Base-by-base conservation (phyloP, 768 basidiomycete genomes). In the Xerocomus brunneocitrinus region DNA sequence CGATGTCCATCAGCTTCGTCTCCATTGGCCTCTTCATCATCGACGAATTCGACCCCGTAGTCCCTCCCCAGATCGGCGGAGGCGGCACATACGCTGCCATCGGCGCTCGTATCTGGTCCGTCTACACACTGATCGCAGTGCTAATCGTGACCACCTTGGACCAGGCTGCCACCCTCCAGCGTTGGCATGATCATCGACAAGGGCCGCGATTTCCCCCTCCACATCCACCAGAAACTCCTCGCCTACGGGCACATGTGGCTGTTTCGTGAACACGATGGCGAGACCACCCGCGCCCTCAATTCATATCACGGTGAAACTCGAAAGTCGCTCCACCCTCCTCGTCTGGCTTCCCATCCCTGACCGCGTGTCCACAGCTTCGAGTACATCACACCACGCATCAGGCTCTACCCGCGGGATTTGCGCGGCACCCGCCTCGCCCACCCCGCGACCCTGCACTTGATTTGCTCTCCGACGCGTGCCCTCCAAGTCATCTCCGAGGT, bases 21-120 rank as follows among this genome's bases (percentile, higher is more conserved):
- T 82, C 85, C n/a, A 74, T 93, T 27, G 93, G 92, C 7, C 83
- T 93, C 81, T 95, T 95, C 73, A 94, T 97, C 62, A 79, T 95
- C 61, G n/a, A 19, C 19, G 19, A 19, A 19, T 19, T 19, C 19
- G 19, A 19, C 19, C 19, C 19, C 35, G 6, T 30, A 9, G 36
- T 22, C 8, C 32, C 32, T 5, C 39, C 41, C 4, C 54, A 93
- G 84, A 92, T 95, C 58, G 93, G 93, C 25, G 93, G 93, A 0
- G 94, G 90, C 1, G 93, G 93, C 3, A 90, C 87, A 0, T 90
- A 89, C 68, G 88, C 89, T 49, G 73, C 77, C 39, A 77, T 95
- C 41, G 93, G 90, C 3, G 84, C 90, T 25, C 79, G 93, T 44
- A 82, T 94, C 65, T 95, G 90, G 88, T 87, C 54, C 44, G 55